phyloP scores from a whole-genome alignment of 2,329 filamentous ascomycete species.

The Neonectria ditissima region DNA sequence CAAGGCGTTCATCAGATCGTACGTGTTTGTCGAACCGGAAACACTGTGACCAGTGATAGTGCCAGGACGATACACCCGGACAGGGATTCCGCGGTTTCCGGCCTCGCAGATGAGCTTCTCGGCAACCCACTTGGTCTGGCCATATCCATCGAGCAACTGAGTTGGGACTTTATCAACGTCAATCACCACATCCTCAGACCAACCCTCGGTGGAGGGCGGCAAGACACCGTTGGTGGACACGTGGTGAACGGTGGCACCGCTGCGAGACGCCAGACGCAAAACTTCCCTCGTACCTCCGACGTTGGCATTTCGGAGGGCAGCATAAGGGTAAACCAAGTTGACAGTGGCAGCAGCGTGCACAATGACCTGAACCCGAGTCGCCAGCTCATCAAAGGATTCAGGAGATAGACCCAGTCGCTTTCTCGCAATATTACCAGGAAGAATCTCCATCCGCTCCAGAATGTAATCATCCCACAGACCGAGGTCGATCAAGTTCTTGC shows the following conservation, averaged over 20 bases:
- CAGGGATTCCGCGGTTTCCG: constrained; percentile 74
- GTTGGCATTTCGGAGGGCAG: constrained; percentile 78
- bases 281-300: constrained; percentile 84
- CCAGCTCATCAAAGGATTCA: constrained; percentile 74
- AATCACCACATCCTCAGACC: constrained; percentile 77
- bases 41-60: constrained; percentile 83
- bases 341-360: constrained; percentile 83
- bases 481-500: constrained; percentile 81
- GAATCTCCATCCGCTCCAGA: constrained; percentile 80
- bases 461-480: constrained; percentile 82
- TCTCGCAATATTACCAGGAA: constrained; percentile 78
- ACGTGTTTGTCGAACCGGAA: constrained; percentile 81
- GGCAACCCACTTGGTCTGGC: constrained; percentile 85
- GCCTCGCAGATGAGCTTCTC: constrained; percentile 80
- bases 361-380: constrained; percentile 75
- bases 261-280: constrained; percentile 74
- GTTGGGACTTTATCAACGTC: constrained; percentile 75
- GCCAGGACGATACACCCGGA: constrained; percentile 78
- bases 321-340: constrained; percentile 85
- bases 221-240: constrained; percentile 85
- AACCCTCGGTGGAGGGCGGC: constrained; percentile 76
- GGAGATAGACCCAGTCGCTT: constrained; percentile 76
- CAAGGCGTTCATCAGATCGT: constrained; percentile 80
- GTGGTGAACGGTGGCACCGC: constrained; percentile 80
- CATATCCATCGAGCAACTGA: constrained; percentile 79